Percentiles rank a stretch among this genome's conserved stretches.
Evolutionary conservation across 352 stramenopile species (phyloP).

Genomic region (Phytophthora citrophthora): DNA sequence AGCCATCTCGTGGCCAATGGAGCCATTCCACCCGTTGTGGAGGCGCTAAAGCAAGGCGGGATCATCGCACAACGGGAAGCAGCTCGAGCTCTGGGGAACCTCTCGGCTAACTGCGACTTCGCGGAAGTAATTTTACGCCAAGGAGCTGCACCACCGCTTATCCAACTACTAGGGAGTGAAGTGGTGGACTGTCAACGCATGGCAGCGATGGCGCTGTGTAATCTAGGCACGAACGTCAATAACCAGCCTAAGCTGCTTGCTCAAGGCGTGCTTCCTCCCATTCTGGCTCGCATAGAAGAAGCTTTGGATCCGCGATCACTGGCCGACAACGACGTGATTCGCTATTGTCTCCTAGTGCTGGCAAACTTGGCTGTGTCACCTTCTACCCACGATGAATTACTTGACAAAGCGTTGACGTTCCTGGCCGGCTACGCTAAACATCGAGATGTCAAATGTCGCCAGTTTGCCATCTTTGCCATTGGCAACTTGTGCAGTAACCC

Average conservation of each 20-base stretch:
- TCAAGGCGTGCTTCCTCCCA: constrained; percentile 85
- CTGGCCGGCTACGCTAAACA: constrained; percentile 94
- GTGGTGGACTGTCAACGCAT: constrained; percentile 95
- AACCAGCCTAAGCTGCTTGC: constrained; percentile 93
- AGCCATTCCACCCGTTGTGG: constrained; percentile 87
- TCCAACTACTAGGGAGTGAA: constrained; percentile 90
- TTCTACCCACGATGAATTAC: constrained; percentile 83
- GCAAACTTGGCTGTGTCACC: constrained; percentile 92
- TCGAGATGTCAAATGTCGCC: constrained; percentile 95
- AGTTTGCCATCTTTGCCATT: constrained; percentile 95
- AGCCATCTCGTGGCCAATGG: constrained; percentile 89
- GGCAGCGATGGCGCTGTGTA: constrained; percentile 95
- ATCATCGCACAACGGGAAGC: constrained; percentile 93
- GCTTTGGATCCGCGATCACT: constrained; percentile 92
- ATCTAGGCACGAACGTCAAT: constrained; percentile 94
- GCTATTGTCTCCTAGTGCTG: constrained; percentile 95
- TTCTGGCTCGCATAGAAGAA: constrained; percentile 89
- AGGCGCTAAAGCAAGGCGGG: constrained; percentile 75
- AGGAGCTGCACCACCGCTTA: constrained; percentile 83
- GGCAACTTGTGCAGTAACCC: constrained; percentile 96
- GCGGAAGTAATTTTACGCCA: constrained; percentile 92
- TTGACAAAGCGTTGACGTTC: constrained; percentile 83
- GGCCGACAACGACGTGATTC: constrained; percentile 94
- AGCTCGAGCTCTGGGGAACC: constrained; percentile 92
- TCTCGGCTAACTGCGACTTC: constrained; percentile 96